These are phyloP conservation scores for Lichtheimia ornata DNA, from an alignment of 371 early-diverging fungal genomes.

Conservation along the genomic window DNA sequence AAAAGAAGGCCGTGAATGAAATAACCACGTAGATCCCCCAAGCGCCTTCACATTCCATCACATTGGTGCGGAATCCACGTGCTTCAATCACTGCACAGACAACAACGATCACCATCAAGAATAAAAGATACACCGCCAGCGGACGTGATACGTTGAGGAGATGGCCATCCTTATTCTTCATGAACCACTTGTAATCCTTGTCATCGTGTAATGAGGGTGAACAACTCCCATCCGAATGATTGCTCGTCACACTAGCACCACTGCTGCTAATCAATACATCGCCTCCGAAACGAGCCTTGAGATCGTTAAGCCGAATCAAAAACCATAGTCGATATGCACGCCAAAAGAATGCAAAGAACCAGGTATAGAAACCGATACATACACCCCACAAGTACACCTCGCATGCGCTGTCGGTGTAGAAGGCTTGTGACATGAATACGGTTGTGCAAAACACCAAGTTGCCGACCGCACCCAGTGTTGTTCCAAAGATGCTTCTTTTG, in stretches of 20 bases:
- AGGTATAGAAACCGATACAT: slow-evolving; percentile 32
- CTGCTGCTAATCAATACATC: background rate
- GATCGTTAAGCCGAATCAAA: slow-evolving; percentile 26
- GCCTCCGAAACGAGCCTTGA: slow-evolving; percentile 21
- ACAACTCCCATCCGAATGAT: background rate
- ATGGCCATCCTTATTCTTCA: slow-evolving; percentile 17
- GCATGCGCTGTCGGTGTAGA: slow-evolving; percentile 17
- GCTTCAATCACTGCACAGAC: slow-evolving; percentile 20
- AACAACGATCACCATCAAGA: slow-evolving; percentile 16
- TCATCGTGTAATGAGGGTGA: slow-evolving; percentile 9
- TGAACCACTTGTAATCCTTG: slow-evolving; percentile 30
- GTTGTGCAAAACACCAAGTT: slow-evolving; percentile 30
- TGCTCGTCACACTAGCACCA: background rate
- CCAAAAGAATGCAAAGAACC: slow-evolving; percentile 35
- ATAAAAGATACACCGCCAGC: slow-evolving; percentile 10
- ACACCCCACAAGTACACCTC: slow-evolving; percentile 32
- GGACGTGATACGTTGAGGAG: slow-evolving; percentile 8
- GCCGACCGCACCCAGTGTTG: slow-evolving; percentile 34
- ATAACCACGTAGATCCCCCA: slow-evolving; percentile 23
- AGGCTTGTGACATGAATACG: slow-evolving; percentile 22
- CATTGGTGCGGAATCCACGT: background rate
- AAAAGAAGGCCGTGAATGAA: slow-evolving; percentile 20
- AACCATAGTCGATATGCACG: slow-evolving; percentile 32
- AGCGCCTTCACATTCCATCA: slow-evolving; percentile 10
- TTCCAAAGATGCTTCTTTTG: slow-evolving; percentile 29